Percentiles rank a stretch among this genome's conserved stretches.
Conservation (phyloP, 2,329 filamentous ascomycete species). For the Botrytis byssoidea region DNA sequence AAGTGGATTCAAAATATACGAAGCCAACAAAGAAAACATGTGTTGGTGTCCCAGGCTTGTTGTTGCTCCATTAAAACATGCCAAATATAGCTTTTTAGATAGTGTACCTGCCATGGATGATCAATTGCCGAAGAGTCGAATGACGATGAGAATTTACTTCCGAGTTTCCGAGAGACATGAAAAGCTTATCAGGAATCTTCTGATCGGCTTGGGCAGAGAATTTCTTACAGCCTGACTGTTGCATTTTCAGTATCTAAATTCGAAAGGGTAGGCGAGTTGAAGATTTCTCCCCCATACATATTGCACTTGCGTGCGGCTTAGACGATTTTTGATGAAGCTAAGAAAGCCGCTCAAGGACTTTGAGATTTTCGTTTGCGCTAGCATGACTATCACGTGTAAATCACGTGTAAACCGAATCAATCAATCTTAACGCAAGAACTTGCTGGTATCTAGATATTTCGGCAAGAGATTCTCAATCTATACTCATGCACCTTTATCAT, state of each 20-base stretch:
- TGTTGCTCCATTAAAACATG: not conserved
- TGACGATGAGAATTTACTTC: not conserved
- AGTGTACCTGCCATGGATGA: not conserved
- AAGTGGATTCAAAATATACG: not conserved
- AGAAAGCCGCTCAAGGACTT: not conserved
- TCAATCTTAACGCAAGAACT: not conserved
- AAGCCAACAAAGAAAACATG: not conserved
- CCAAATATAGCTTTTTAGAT: not conserved
- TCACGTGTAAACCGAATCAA: not conserved
- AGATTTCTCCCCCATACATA: not conserved
- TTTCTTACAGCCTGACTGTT: not conserved
- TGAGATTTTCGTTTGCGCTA: not conserved
- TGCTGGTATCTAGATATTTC: not conserved
- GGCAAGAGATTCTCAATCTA: not conserved
- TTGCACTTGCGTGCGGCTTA: not conserved
- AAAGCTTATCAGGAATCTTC: not conserved
- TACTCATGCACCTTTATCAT: not conserved
- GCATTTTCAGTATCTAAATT: not conserved
- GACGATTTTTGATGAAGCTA: not conserved
- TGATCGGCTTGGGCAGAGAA: not conserved
- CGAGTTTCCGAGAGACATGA: not conserved
- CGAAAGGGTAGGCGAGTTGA: not conserved
- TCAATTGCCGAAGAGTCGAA: not conserved
- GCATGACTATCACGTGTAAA: not conserved
- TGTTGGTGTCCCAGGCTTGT: not conserved